A percentile compares a stretch with the other conserved stretches of the same genome.
phyloP scores from a whole-genome alignment of 1,284 basidiomycete genomes.

The Sporisorium scitamineum region DNA sequence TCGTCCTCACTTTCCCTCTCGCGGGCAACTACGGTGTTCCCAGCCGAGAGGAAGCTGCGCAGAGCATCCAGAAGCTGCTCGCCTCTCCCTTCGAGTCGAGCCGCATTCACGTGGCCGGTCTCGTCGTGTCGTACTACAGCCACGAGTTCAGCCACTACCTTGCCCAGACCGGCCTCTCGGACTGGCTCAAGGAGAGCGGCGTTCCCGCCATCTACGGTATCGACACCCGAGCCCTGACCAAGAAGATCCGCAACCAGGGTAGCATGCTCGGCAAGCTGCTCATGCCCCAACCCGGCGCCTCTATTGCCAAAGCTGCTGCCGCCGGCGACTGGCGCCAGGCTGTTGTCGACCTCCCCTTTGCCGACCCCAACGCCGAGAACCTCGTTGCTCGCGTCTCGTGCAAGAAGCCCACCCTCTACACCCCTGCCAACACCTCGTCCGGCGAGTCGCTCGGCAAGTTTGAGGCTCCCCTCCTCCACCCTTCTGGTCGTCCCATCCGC shows the following conservation, averaged over 20 bases:
- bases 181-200: conserved; percentile 95
- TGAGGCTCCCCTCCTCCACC: conserved; percentile 76
- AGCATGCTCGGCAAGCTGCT: conserved; percentile 78
- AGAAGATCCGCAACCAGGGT: conserved; percentile 93
- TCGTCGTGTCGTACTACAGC: conserved; percentile 90
- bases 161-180: conserved; percentile 85
- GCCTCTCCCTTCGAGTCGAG: conserved; percentile 84
- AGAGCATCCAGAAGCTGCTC: conserved; percentile 71
- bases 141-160: conserved; percentile 96
- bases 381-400: conserved; percentile 90
- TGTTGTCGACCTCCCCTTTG: conserved; percentile 84
- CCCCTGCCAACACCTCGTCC: conserved; percentile 65
- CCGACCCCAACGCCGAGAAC: conserved; percentile 89
- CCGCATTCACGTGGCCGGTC: conserved; percentile 89
- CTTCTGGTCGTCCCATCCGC: conserved; percentile 81
- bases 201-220: conserved; percentile 96
- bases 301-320: conserved; percentile 49
- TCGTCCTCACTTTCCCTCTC: conserved; percentile 95
- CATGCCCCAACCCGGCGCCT: conserved; percentile 56
- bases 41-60: conserved; percentile 73
- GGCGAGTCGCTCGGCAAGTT: conserved; percentile 70
- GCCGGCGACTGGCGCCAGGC: conserved; percentile 79
- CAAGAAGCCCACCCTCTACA: conserved; percentile 78
- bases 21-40: conserved; percentile 99
- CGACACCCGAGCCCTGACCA: conserved; percentile 96